Evolutionary conservation across 1,284 basidiomycete species (phyloP).

Genomic region (Microbotryum lychnidis-dioicae): DNA sequence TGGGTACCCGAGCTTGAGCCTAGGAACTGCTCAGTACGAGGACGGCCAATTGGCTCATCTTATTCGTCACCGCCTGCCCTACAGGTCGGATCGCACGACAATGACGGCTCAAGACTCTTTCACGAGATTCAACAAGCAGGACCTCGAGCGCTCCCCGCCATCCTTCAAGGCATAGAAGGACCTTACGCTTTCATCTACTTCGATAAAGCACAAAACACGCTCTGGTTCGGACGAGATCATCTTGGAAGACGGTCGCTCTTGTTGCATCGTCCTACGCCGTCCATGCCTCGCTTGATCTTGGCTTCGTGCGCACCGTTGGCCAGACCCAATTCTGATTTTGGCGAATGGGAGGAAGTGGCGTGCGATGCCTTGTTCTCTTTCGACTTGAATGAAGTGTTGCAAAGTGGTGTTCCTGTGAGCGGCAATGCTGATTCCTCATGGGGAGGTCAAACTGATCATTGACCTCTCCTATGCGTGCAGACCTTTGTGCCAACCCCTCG

Average conservation of each 20-base stretch:
- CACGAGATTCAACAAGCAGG: slow-evolving; percentile 41
- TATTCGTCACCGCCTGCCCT: background rate
- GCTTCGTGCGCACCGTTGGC: slow-evolving; percentile 51
- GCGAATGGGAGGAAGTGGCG: slow-evolving; percentile 23
- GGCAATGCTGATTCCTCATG: too few species aligned
- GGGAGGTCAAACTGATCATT: background rate
- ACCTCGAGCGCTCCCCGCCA: slow-evolving; percentile 42
- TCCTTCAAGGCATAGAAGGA: slow-evolving; percentile 66
- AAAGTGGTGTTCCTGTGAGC: slow-evolving; percentile 7
- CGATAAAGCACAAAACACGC: slow-evolving; percentile 43
- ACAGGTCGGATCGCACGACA: slow-evolving; percentile 50
- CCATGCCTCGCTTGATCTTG: slow-evolving; percentile 52
- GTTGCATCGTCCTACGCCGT: slow-evolving; percentile 51
- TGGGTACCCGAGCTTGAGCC: slow-evolving; percentile 7
- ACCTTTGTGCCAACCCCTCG: background rate
- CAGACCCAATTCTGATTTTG: too few species aligned
- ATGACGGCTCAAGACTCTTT: slow-evolving; percentile 69
- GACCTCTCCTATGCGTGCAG: background rate
- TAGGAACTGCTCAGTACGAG: background rate
- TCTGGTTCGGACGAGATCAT: slow-evolving; percentile 81
- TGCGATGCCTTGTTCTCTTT: slow-evolving; percentile 17
- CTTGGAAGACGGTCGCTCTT: slow-evolving; percentile 84
- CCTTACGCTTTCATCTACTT: slow-evolving; percentile 84
- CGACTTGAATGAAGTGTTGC: slow-evolving; percentile 3
- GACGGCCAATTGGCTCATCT: background rate